These are phyloP conservation scores for Lablab purpureus DNA, from an alignment of 306 rosid species.

Conservation along the genomic window DNA sequence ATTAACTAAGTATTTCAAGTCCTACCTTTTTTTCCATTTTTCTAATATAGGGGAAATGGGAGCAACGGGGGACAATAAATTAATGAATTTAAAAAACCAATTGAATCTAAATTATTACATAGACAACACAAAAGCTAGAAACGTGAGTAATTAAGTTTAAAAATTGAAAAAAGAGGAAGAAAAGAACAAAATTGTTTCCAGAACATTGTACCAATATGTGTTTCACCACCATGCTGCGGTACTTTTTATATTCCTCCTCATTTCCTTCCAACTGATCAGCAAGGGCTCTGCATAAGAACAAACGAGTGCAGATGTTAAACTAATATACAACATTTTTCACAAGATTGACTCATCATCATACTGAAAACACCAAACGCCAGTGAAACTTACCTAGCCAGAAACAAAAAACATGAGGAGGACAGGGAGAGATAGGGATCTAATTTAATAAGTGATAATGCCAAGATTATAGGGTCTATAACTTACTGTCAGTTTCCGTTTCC, in stretches of 20 bases:
- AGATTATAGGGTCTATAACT: constrained; percentile 30
- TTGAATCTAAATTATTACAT: constrained; percentile 4
- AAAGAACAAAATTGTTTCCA: constrained; percentile 6
- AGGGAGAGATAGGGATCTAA: neutral
- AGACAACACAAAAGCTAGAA: constrained; percentile 17
- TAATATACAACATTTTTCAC: neutral
- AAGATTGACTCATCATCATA: neutral
- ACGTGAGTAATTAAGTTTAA: neutral
- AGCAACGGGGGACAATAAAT: neutral
- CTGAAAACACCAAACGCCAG: constrained; percentile 21
- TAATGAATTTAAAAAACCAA: constrained; percentile 31
- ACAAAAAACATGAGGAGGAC: neutral
- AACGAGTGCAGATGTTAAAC: constrained; percentile 15
- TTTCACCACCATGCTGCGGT: constrained; percentile 76
- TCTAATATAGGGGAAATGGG: neutral
- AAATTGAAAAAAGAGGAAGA: neutral
- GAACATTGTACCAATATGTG: constrained; percentile 69
- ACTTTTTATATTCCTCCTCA: constrained; percentile 72
- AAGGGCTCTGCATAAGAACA: constrained; percentile 65
- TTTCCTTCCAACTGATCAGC: constrained; percentile 88
- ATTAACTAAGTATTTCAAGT: constrained; percentile 11
- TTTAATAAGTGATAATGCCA: constrained; percentile 33
- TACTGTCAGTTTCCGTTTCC: constrained; percentile 38
- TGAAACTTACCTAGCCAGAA: neutral
- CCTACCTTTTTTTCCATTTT: neutral